Evolutionary conservation across 2,329 filamentous ascomycete genomes (phyloP), one percentile per base, ranked within the genome.

Genomic region (Daldinia eschscholtzii): DNA sequence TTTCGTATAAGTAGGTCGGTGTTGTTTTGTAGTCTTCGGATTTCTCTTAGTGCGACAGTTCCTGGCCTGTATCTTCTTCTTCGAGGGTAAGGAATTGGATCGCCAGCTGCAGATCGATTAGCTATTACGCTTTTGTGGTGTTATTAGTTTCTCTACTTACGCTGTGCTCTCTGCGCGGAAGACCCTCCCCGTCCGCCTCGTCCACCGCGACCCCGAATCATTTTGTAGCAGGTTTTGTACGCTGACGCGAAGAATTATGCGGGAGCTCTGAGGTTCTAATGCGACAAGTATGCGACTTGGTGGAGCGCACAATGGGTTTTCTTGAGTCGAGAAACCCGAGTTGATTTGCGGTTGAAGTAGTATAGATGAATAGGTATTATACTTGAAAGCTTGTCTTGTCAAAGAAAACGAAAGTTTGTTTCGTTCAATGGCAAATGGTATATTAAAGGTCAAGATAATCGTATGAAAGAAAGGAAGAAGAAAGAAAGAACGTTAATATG

Each of bases 31-130:
- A 97, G 97, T 76, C 89, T 89, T 79, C 94, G 88, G 80, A 98
- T 98, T 83, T 98, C 95, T 81, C 92, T 91, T 62, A 98, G 87
- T 61, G 96, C 95, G 73, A 93, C 87, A 48, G 94, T 98, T 77
- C 94, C 94, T 1, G 92, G 92, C 64, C 84, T 87, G 77, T 93
- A 94, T 72, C 92, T 87, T 71, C 87, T 87, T 72, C 86, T 88
- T 72, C 86, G 85, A 65, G 81, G 83, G 65, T 86, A 83, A 1
- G 92, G 91, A 52, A 92, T 82, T 33, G 92, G 92, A 75, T 94
- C 92, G 67, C 92, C 92, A 74, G 92, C 91, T 93, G 68, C 41
- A 13, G 44, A 30, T n/a, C 20, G 60, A 77, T 79, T 71, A 77
- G 70, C 65, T 12, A 58, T 58, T 35, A n/a, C 12, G 57, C 10